Evolutionary conservation across 768 basidiomycete genomes (phyloP).

Genomic region (Kondoa subrosea): DNA sequence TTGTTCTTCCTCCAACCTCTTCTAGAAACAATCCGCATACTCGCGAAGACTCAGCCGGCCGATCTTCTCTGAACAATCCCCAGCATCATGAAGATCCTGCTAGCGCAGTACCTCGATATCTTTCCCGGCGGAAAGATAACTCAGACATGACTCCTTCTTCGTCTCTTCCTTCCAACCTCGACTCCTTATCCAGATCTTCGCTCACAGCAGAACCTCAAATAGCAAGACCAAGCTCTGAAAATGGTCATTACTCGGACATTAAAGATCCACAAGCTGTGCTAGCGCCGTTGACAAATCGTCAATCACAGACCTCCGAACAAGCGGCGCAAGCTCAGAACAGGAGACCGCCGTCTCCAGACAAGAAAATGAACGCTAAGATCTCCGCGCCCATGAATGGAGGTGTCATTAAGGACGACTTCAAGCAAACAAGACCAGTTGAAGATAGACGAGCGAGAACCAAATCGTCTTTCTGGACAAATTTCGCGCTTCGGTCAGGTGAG

Average conservation of each 20-base stretch:
- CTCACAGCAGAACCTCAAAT: slow-evolving; percentile 6
- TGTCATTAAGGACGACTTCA: slow-evolving; percentile 78
- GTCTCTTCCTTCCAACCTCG: slow-evolving; percentile 41
- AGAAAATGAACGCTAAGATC: slow-evolving; percentile 42
- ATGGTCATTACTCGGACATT: slow-evolving; percentile 2
- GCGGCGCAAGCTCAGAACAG: slow-evolving; percentile 3
- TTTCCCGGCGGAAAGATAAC: slow-evolving; percentile 7
- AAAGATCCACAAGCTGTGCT: slow-evolving; percentile 3
- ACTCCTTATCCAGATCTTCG: slow-evolving; percentile 21
- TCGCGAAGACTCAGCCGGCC: slow-evolving; percentile 17
- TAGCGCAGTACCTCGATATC: slow-evolving; percentile 8
- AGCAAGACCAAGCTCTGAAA: slow-evolving; percentile 5
- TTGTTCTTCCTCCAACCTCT: not conserved
- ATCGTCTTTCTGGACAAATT: slow-evolving; percentile 75
- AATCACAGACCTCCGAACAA: not conserved
- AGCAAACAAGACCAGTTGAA: slow-evolving; percentile 37
- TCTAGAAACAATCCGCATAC: slow-evolving; percentile 5
- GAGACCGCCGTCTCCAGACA: slow-evolving; percentile 10
- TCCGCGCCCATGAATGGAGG: slow-evolving; percentile 71
- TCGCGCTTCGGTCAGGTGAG: slow-evolving; percentile 45
- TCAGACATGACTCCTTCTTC: slow-evolving; percentile 43
- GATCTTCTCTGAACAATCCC: slow-evolving; percentile 13
- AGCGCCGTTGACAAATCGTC: not conserved
- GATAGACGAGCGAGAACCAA: slow-evolving; percentile 84
- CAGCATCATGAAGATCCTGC: slow-evolving; percentile 16